Conservation (phyloP, 352 stramenopile species). For the Phytophthora citricola region DNA sequence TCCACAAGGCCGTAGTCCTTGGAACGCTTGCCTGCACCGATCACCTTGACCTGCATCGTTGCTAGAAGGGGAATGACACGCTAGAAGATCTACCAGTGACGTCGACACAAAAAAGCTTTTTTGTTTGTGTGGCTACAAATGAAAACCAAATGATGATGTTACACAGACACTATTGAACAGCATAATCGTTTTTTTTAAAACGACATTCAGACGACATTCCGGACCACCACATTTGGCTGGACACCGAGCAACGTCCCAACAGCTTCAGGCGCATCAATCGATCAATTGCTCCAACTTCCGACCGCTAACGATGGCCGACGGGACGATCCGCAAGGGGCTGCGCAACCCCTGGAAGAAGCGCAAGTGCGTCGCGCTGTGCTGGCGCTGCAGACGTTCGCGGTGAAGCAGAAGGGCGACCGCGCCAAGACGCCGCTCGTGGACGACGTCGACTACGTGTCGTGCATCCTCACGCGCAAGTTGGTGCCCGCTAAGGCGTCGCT, state of each 20-base stretch:
- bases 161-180: too few relatives aligned
- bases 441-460: conserved; percentile 62
- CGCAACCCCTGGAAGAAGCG: conserved; percentile 73
- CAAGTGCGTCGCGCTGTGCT: conserved; percentile 79
- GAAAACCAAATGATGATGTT: too few relatives aligned
- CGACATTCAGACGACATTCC: too few relatives aligned
- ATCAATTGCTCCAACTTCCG: too few relatives aligned
- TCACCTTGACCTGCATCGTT: conserved; percentile 71
- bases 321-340: conserved; percentile 63
- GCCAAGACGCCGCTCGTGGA: conserved; percentile 70
- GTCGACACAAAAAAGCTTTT: background rate
- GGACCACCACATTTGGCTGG: too few relatives aligned
- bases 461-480: conserved; percentile 78
- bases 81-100: conserved; percentile 7
- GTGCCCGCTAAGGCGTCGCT: conserved; percentile 72
- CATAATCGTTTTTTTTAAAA: too few relatives aligned
- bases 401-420: conserved; percentile 47
- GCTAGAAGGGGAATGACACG: conserved; percentile 23
- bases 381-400: conserved; percentile 65
- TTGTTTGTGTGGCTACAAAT: conserved; percentile 2
- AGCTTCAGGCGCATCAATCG: background rate
- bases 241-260: background rate
- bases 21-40: conserved; percentile 53
- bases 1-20: conserved; percentile 65
- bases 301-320: conserved; percentile 12